Evolutionary conservation across 2,329 filamentous ascomycete genomes (phyloP).

Genomic region (Magnaporthiopsis incrustans): DNA sequence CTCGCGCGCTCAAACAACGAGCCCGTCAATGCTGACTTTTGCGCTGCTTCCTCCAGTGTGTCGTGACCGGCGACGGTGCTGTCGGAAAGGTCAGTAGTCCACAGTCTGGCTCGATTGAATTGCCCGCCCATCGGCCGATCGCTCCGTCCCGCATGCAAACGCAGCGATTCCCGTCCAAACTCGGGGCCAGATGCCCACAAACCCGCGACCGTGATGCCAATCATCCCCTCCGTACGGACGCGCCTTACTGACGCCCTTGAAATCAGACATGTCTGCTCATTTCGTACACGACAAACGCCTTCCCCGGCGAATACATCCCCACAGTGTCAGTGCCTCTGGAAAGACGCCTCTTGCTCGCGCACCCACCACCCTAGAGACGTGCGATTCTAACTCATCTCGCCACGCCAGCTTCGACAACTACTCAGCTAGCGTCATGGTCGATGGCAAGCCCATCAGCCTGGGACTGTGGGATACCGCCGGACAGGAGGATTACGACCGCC

Average conservation of each 20-base stretch:
- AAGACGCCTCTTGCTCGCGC: neutral
- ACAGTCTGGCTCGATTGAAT: conserved; percentile 10
- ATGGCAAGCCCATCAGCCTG: conserved; percentile 94
- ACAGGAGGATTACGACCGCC: conserved; percentile 95
- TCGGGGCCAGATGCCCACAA: neutral
- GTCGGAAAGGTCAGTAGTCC: conserved; percentile 76
- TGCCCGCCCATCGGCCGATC: neutral
- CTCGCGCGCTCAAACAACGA: neutral
- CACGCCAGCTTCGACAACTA: conserved; percentile 86
- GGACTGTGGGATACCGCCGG: conserved; percentile 98
- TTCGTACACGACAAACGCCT: conserved; percentile 98
- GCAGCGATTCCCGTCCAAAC: neutral
- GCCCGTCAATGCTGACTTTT: neutral
- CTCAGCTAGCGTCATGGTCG: conserved; percentile 97
- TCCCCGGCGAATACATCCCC: conserved; percentile 99
- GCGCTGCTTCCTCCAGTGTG: conserved; percentile 55
- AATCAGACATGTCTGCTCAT: conserved; percentile 95
- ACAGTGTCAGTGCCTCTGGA: conserved; percentile 64
- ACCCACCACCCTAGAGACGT: too few relatives aligned
- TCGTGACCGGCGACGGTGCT: conserved; percentile 98
- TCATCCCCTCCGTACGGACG: neutral
- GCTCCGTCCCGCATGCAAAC: neutral
- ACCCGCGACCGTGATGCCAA: neutral
- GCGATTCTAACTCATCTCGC: neutral
- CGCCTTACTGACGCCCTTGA: neutral